Percentiles rank a stretch among this genome's conserved stretches.
phyloP scores from a whole-genome alignment of 192 early-diverging fungal genomes.

The Coemansia reversa region DNA sequence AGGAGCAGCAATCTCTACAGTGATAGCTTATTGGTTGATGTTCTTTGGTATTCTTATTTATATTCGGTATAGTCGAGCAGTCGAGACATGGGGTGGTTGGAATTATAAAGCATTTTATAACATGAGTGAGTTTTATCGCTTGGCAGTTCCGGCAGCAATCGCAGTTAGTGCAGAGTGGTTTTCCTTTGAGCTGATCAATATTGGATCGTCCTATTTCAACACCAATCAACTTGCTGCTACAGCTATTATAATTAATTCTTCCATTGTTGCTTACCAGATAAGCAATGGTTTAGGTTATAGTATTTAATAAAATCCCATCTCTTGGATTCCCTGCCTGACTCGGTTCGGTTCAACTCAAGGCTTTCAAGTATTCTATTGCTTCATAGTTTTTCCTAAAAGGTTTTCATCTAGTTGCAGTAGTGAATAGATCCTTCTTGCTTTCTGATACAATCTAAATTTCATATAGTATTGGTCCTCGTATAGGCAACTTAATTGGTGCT shows the following conservation, averaged over 20 bases:
- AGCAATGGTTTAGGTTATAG: slow-evolving; percentile 77
- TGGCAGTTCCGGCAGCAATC: slow-evolving; percentile 76
- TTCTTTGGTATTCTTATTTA: slow-evolving; percentile 64
- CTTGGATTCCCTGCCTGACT: no score
- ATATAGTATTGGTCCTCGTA: slow-evolving; percentile 75
- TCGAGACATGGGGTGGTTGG: slow-evolving; percentile 84
- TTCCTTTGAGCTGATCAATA: slow-evolving; percentile 68
- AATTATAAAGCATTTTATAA: slow-evolving; percentile 62
- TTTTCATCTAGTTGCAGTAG: no score
- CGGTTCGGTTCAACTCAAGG: no score
- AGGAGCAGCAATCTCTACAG: slow-evolving; percentile 76
- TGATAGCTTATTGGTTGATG: slow-evolving; percentile 69
- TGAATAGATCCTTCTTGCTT: no score
- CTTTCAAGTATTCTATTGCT: no score
- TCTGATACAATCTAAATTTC: no score
- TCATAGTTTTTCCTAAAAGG: no score
- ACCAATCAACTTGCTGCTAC: slow-evolving; percentile 75
- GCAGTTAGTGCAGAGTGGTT: slow-evolving; percentile 82
- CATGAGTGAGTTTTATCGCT: slow-evolving; percentile 59
- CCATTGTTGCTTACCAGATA: slow-evolving; percentile 72
- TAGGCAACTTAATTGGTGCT: slow-evolving; percentile 63
- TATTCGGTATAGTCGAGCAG: slow-evolving; percentile 58
- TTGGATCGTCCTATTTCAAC: slow-evolving; percentile 77
- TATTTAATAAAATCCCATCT: no score
- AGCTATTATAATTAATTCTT: slow-evolving; percentile 65